Evolutionary conservation across 1,284 basidiomycete genomes (phyloP), one percentile per base, ranked within the genome.

Genomic region (Puccinia coronata): DNA sequence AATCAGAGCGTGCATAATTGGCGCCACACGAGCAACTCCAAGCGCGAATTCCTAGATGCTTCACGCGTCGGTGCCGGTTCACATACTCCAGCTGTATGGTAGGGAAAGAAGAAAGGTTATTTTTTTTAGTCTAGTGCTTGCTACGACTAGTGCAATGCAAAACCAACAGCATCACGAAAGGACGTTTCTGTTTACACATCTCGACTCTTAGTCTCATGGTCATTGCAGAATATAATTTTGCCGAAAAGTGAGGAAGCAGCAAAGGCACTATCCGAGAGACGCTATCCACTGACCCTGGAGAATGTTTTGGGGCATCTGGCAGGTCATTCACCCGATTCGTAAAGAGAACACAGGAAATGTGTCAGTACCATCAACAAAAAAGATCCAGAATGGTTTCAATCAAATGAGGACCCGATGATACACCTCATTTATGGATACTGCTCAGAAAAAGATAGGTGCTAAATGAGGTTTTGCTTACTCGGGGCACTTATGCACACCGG

Each of bases 261-360:
- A 34, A 28, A 12, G 25, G 9, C 8, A 36, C 28, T 31, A 70
- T 23, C n/a, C 39, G 47, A 47, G 43, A 39, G 25, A 70, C 23
- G 25, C 9, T 5, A 5, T 67, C 2, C 16, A 78, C 75, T 69
- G 49, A 78, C 75, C 49, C 75, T 51, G 25, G 75, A 67, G 34
- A 78, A 78, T 2, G 75, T 78, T 69, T 78, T 78, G 25, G 75
- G 61, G 28, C 75, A 78, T 36, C 75, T 78, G n/a, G 0, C 36
- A 59, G 18, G 8, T 74, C 23, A 57, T 23, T 36, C 8, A 31
- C 47, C 3, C 41, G 20, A 23, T 28, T 36, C n/a, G n/a, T 23
- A 36, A n/a, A 25, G 28, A 11, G 36, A 53, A 71, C 23, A 49
- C 3, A 36, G 36, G 67, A 34, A 72, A 31, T 9, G 1, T 53